These are phyloP conservation scores for Podospora pseudocomata DNA, from an alignment of 495 filamentous ascomycete genomes.

Conservation along the genomic window DNA sequence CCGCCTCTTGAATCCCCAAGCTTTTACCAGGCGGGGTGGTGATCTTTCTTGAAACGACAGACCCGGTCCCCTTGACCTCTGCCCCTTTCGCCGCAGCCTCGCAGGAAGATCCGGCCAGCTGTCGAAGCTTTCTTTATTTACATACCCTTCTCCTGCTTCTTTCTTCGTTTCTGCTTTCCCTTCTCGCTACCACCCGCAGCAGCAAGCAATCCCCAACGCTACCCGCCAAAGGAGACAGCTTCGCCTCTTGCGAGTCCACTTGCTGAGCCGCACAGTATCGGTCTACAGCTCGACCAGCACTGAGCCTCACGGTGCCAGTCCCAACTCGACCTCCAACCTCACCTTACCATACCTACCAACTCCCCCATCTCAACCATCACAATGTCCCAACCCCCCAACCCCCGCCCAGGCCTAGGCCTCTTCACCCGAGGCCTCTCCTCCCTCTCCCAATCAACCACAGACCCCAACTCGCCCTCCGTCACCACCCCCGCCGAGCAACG, in stretches of 20 bases:
- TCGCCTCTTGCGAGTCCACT: neutral
- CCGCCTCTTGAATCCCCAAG: no score
- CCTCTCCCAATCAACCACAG: conserved; percentile 45
- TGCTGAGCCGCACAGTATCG: no score
- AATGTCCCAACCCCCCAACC: conserved; percentile 1
- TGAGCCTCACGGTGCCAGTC: no score
- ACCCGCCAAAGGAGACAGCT: neutral
- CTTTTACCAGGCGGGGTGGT: neutral
- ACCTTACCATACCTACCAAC: neutral
- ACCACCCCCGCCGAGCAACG: conserved; percentile 54
- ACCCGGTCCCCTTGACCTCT: neutral
- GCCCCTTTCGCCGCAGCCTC: conserved; percentile 4
- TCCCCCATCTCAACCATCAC: neutral
- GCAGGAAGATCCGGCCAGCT: neutral
- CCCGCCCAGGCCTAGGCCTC: conserved; percentile 42
- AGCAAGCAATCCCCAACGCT: neutral
- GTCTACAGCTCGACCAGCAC: no score
- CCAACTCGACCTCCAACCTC: neutral
- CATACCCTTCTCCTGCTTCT: neutral
- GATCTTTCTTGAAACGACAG: neutral
- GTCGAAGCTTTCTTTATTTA: neutral
- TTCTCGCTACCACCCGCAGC: neutral
- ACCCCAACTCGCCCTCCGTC: conserved; percentile 47
- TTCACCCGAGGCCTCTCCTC: conserved; percentile 53
- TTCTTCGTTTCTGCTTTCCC: neutral